Base-by-base conservation (phyloP, 352 stramenopile genomes). In the Albugo candida region DNA sequence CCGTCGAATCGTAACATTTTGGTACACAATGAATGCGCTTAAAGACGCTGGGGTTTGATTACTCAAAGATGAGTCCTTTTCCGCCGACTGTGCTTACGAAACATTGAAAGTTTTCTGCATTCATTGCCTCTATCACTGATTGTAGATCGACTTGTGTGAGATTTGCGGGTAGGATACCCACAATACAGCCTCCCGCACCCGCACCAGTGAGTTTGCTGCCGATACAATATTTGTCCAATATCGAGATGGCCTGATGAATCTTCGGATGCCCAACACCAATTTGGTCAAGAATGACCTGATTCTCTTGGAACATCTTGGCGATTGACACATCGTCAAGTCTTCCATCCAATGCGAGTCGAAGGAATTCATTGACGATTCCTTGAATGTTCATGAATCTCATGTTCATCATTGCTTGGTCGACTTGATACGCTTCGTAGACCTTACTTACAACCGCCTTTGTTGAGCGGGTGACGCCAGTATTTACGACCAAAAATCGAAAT, bases 121-220 rank as follows among this genome's bases (percentile, higher is more conserved):
- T 54, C 0, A 92, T 49, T 44, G 75, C 60, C 11, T 56, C 47
- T 1, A 82, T 53, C 13, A 91, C 54, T 17, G 62, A 59, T 0
- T 48, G 27, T 27, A 86, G 46, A n/a, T 62, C 54, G 24, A 44
- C 43, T 4, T 77, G 58, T 14, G 51, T 58, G 1, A 87, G 36
- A 18, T 52, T 60, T 8, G 53, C 49, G 12, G 69, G 70, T 6
- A 95, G 54, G 4, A 95, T 56, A 24, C 80, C 81, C 20, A 96
- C 67, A 11, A 81, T 86, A 54, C 86, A 96, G 1, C 83, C 86
- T 5, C 86, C 85, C 17, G 70, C 71, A 35, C 78, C 79, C 8
- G 86, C 87, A 8, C 87, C 87, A 14, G 87, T 96, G 31, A 96
- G 62, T 50, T 96, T 96, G n/a, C 74, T 88, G 48, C 59, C 58